Evolutionary conservation across 768 basidiomycete species (phyloP), one percentile per base, ranked within the genome.

Genomic region (Rickenella mellea): DNA sequence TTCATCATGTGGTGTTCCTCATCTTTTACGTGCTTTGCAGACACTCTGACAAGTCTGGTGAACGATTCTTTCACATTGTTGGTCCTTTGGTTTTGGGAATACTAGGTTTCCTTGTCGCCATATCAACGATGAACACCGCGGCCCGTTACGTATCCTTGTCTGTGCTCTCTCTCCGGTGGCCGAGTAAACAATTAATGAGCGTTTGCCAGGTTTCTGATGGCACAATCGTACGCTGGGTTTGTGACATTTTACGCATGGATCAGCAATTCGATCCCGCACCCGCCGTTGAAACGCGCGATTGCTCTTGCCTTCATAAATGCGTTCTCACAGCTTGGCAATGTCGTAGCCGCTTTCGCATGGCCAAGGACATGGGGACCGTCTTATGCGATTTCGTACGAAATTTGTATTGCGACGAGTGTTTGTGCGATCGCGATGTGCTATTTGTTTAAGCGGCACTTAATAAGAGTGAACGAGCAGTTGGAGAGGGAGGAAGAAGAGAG

Each of bases 271-370:
- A 67, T 94, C 62, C 76, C 87, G 21, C 76, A 76, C n/a, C 80
- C 90, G 20, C 71, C 87, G 4, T 77, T 80, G n/a, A 93, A 92
- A 61, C 79, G 90, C 4, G 84, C 90, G 2, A 82, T 91, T n/a
- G 82, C 82, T 10, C 68, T 94, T 37, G 90, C 88, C 1, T 62
- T 86, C 46, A 75, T 91, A 52, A 90, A 92, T 57, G 76, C 80
- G 30, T 76, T 88, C 54, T 81, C 82, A 7, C 80, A 87, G 53
- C 68, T 87, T 3, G 91, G 91, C 1, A 93, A 93, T 62, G 70
- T 94, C 30, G 64, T 78, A 30, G 90, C 90, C 48, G 80, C 87
- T 15, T 83, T 83, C 52, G 62, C 76, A 17, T 88, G 82, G 80
- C 83, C 80, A 6, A 61, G 58, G 32, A 48, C 58, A 5, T 88